Percentiles rank a stretch among this genome's conserved stretches.
Evolutionary conservation across 768 basidiomycete species (phyloP).

Genomic region (Psilocybe azurescens): DNA sequence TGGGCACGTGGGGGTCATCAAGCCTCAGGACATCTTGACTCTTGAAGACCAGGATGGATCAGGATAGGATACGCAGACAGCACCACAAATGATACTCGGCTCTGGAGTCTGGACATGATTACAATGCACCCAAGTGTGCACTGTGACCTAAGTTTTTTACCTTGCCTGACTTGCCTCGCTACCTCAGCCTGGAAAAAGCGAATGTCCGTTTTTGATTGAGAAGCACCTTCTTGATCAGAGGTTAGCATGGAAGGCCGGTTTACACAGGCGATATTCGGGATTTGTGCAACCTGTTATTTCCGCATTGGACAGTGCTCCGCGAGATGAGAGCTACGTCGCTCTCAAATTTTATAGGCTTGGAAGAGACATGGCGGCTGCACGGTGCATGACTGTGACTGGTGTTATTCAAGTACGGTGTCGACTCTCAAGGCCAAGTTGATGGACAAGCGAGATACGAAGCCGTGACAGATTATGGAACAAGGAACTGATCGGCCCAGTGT

Average conservation of each 20-base stretch:
- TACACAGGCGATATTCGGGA: not conserved
- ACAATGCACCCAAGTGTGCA: not conserved
- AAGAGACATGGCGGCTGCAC: no score
- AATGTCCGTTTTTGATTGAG: not conserved
- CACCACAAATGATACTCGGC: not conserved
- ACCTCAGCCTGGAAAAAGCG: not conserved
- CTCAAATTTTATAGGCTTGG: no score
- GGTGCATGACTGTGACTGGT: no score
- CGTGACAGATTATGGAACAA: conserved; percentile 1
- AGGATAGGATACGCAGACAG: not conserved
- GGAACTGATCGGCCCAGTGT: conserved; percentile 22
- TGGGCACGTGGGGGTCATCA: not conserved
- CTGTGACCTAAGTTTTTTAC: no score
- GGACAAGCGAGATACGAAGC: not conserved
- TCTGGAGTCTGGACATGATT: not conserved
- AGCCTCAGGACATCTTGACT: not conserved
- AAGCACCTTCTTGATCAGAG: not conserved
- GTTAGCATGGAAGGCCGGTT: not conserved
- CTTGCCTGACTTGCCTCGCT: not conserved
- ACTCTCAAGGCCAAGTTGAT: no score
- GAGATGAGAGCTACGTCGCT: no score
- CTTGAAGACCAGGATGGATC: not conserved
- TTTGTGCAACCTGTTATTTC: not conserved
- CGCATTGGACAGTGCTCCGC: not conserved
- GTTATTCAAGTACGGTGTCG: no score